Evolutionary conservation across 139 green algal genomes (phyloP).

Genomic region (Dunaliella primolecta): DNA sequence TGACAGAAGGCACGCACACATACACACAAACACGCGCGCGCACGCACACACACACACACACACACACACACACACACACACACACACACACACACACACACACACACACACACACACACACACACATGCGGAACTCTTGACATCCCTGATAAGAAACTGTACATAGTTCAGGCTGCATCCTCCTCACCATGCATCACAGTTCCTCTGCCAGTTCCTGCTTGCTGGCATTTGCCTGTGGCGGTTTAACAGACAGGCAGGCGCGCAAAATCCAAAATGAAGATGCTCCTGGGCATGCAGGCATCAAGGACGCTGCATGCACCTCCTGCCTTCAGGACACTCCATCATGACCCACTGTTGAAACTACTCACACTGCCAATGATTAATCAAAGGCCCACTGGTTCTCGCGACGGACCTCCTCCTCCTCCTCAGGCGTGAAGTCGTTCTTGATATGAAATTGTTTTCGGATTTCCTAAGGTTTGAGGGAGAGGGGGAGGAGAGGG

Average conservation of each 20-base stretch:
- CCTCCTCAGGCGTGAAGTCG: constrained; percentile 94
- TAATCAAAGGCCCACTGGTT: constrained; percentile 94
- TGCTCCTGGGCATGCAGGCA: neutral
- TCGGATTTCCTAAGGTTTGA: constrained; percentile 81
- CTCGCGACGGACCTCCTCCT: constrained; percentile 92
- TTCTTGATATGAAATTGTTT: constrained; percentile 98
- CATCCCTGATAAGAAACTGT: no score
- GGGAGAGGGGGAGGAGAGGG: no score
- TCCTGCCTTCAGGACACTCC: neutral
- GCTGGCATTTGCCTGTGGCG: no score
- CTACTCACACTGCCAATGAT: constrained; percentile 18
- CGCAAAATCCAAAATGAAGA: neutral
- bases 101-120: neutral
- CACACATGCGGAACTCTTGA: no score
- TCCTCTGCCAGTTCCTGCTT: no score
- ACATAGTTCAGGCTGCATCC: no score
- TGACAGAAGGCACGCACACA: neutral
- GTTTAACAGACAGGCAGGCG: neutral
- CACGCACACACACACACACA: neutral
- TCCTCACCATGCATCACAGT: no score
- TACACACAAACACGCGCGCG: neutral
- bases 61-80: neutral
- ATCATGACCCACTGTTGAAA: neutral
- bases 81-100: neutral
- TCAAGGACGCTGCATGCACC: neutral